Base-by-base conservation (phyloP, 2,329 filamentous ascomycete species). In the Arthrobotrys sinensis region DNA sequence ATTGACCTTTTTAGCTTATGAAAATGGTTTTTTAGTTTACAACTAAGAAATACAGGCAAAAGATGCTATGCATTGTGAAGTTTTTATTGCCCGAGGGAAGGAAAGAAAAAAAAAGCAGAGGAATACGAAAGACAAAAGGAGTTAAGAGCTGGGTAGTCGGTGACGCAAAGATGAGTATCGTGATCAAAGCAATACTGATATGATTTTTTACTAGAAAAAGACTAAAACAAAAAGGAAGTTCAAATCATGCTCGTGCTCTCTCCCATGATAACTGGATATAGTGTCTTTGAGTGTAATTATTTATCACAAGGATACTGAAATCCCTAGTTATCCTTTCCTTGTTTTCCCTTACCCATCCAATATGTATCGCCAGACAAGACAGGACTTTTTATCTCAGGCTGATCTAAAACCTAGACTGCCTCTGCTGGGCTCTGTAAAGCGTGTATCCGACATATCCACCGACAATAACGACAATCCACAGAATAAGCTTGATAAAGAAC, bases 361-460 rank as follows among this genome's bases (percentile, higher is more conserved):
- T 46, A 32, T 19, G 28, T n/a, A 46, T 52, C 16, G 16, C 19
- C 1, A 8, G n/a, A n/a, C 50, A n/a, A 16, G 12, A 16, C n/a
- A 50, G 21, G 19, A 48, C 48, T 43, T 71, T 48, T 63, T 24
- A 76, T 16, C 28, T 40, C 65, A 76, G 72, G 65, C 66, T 50
- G 24, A 70, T 64, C 60, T 78, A 80, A 38, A 80, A 80, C 63
- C 73, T 78, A 24, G 66, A 78, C 46, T 71, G 53, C 83, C 89
- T 89, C 84, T 86, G 87, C 79, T 84, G 85, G 80, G 91, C 85
- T 83, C 94, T 89, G 86, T 93, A 99, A 53, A 91, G 88, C 5
- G 94, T 97, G 84, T 88, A 98, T 32, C 93, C 95, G 52, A 94
- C 90, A 84, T 98, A 99, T 3, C 84, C 92, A 81, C 92, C 94